Percentiles rank a stretch among this genome's conserved stretches.
These are phyloP conservation scores for Boletus fagicola DNA, from an alignment of 768 basidiomycete species.

Conservation along the genomic window DNA sequence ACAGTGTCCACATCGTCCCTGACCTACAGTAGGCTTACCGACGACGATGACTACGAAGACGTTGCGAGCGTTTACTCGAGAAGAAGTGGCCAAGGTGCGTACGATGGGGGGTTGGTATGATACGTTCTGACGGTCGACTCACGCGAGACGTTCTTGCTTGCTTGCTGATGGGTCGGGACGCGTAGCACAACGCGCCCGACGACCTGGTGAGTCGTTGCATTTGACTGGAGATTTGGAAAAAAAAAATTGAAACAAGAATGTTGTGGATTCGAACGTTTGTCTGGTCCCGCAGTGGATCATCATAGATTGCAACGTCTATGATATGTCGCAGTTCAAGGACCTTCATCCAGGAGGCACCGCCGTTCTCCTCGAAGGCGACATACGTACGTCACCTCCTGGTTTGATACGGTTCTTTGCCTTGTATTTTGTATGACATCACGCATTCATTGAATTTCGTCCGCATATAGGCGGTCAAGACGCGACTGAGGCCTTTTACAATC, in stretches of 20 bases:
- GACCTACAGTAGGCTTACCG: not conserved
- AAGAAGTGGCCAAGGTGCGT: conserved; percentile 69
- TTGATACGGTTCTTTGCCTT: not conserved
- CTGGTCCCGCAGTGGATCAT: not conserved
- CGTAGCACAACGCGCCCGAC: conserved; percentile 73
- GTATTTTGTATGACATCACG: not conserved
- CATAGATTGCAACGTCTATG: conserved; percentile 73
- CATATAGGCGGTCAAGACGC: conserved; percentile 67
- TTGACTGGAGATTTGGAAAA: not conserved
- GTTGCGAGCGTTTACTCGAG: conserved; percentile 48
- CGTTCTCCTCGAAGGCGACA: not conserved
- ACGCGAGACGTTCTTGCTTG: not conserved
- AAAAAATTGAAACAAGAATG: not conserved
- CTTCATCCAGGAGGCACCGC: not conserved
- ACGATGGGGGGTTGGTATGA: not conserved
- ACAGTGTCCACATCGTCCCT: not conserved
- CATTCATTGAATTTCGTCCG: conserved; percentile 44
- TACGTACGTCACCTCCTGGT: not conserved
- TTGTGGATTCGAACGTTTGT: not conserved
- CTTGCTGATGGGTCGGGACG: not conserved
- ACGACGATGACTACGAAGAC: not conserved
- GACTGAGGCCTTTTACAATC: conserved; percentile 74
- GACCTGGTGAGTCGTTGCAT: conserved; percentile 53
- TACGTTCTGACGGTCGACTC: not conserved
- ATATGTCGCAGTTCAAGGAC: conserved; percentile 72